These are phyloP conservation scores for Leccinum ochraceum DNA, from an alignment of 768 basidiomycete genomes.

Conservation along the genomic window DNA sequence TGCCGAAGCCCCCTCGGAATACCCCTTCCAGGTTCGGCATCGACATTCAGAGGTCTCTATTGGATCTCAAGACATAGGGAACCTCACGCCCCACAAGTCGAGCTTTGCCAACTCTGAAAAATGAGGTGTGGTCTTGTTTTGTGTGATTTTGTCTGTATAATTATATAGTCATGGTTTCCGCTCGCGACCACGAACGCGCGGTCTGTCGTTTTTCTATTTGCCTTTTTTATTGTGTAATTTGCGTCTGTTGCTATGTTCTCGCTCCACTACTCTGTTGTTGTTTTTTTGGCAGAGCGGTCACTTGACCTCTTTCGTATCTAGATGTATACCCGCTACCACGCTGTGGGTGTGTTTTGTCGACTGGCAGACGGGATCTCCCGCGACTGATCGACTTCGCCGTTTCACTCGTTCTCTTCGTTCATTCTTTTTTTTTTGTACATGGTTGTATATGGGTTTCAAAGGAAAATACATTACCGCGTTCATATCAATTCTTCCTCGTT, in stretches of 20 bases:
- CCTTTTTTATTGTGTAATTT: constrained; percentile 33
- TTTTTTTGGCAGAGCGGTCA: constrained; percentile 4
- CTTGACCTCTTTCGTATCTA: constrained; percentile 4
- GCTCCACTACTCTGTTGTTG: neutral
- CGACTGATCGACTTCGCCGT: neutral
- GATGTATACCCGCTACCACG: constrained; percentile 4
- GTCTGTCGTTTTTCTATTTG: constrained; percentile 6
- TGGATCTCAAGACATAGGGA: constrained; percentile 32
- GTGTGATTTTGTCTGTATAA: neutral
- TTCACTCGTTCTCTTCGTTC: neutral
- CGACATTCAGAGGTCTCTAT: constrained; percentile 34
- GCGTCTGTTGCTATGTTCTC: neutral
- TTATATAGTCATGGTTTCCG: constrained; percentile 11
- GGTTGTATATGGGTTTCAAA: neutral
- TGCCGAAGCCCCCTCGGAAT: constrained; percentile 24
- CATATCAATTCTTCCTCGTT: neutral
- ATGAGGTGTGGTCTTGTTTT: constrained; percentile 3
- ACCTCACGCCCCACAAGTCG: constrained; percentile 25
- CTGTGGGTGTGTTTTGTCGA: neutral
- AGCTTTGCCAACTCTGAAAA: constrained; percentile 33
- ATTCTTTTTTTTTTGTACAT: constrained; percentile 3
- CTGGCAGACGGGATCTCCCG: neutral
- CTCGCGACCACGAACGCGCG: constrained; percentile 18
- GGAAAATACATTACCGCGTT: neutral
- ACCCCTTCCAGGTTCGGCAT: constrained; percentile 33